phyloP scores from a whole-genome alignment of 305 asterid genomes.

The Plantago coronopus region DNA sequence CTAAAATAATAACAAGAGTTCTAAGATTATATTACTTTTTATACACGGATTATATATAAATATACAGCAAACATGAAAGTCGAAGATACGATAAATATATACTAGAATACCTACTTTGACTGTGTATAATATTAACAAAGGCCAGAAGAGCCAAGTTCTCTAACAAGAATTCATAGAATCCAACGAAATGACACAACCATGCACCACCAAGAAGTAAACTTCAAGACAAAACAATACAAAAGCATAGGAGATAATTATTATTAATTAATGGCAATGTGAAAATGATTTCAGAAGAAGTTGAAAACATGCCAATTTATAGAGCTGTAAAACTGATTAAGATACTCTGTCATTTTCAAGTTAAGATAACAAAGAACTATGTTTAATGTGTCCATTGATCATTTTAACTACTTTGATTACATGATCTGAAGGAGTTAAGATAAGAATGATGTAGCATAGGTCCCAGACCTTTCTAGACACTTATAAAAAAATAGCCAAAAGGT shows the following conservation, averaged over 20 bases:
- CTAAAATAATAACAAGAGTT: conserved; percentile 3
- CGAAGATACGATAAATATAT: neutral
- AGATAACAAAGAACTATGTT: conserved; percentile 11
- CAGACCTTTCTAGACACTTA: neutral
- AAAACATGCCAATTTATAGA: conserved; percentile 21
- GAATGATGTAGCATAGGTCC: no score
- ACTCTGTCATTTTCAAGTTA: conserved; percentile 15
- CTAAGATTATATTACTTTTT: neutral
- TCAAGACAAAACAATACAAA: neutral
- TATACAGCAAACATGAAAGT: neutral
- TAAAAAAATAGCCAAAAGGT: no score
- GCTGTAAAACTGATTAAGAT: conserved; percentile 18
- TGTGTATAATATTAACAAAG: neutral
- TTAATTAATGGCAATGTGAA: conserved; percentile 8
- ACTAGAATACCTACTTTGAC: no score
- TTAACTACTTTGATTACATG: neutral
- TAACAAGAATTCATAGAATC: neutral
- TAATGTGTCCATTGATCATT: conserved; percentile 15
- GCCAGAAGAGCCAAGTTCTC: neutral
- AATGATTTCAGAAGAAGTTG: neutral
- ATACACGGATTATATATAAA: neutral
- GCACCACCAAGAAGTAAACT: conserved; percentile 4
- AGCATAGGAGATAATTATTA: conserved; percentile 9
- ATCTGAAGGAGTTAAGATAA: conserved; percentile 4
- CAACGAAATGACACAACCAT: conserved; percentile 17